Evolutionary conservation across 495 filamentous ascomycete genomes (phyloP).

Genomic region (Cladorrhinum samala): DNA sequence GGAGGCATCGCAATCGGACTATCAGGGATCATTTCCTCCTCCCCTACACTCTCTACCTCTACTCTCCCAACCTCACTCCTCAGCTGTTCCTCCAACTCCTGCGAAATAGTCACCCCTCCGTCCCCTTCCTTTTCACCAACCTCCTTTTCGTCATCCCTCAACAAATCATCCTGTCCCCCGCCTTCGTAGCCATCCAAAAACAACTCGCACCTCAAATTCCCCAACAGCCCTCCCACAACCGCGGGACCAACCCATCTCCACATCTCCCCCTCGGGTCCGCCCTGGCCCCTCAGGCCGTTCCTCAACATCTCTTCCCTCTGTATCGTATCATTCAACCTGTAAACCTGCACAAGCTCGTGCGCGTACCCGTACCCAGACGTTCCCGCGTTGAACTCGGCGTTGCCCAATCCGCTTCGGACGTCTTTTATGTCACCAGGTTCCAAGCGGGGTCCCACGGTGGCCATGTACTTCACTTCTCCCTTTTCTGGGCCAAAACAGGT

Average conservation of each 20-base stretch:
- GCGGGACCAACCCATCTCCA: slow-evolving; percentile 40
- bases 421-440: slow-evolving; percentile 36
- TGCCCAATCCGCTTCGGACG: slow-evolving; percentile 32
- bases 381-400: slow-evolving; percentile 44
- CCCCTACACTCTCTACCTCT: slow-evolving; percentile 28
- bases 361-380: slow-evolving; percentile 28
- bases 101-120: slow-evolving; percentile 29
- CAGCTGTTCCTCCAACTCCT: slow-evolving; percentile 43
- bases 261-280: slow-evolving; percentile 27
- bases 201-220: slow-evolving; percentile 37
- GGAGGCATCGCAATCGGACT: not conserved
- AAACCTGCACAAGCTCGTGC: slow-evolving; percentile 45
- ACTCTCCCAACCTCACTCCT: slow-evolving; percentile 37
- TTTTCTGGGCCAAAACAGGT: slow-evolving; percentile 29
- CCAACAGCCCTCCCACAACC: slow-evolving; percentile 40
- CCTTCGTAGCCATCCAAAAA: slow-evolving; percentile 26
- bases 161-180: slow-evolving; percentile 4
- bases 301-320: slow-evolving; percentile 34
- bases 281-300: slow-evolving; percentile 33
- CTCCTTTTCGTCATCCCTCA: slow-evolving; percentile 2
- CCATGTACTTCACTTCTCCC: slow-evolving; percentile 47
- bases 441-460: slow-evolving; percentile 33
- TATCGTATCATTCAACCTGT: slow-evolving; percentile 47
- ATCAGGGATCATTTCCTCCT: not conserved
- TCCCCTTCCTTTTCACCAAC: slow-evolving; percentile 1